Evolutionary conservation across 2,329 filamentous ascomycete genomes (phyloP), one percentile per base, ranked within the genome.

Genomic region (Ceratocystis alfenasii): DNA sequence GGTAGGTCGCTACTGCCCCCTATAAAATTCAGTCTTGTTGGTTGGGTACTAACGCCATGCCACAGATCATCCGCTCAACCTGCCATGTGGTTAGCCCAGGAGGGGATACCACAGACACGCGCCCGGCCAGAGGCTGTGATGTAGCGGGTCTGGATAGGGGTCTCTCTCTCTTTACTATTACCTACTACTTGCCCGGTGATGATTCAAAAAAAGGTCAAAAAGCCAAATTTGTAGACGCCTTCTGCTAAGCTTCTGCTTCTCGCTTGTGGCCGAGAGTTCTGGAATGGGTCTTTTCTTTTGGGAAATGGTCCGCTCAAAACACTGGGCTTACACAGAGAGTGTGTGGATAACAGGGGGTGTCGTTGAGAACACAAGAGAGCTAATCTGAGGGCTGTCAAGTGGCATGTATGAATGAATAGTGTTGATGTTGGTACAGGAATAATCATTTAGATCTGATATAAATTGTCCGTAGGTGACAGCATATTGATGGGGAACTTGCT

Each of bases 331-430:
- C n/a, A 15, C 1, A 30, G 5, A 8, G 25, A 30, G 25, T 20
- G 10, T 1, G 17, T 41, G 53, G 53, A 64, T 44, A 44, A 28
- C 66, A 41, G 10, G 17, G 77, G 70, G 78, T 80, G 78, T 75
- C 78, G 69, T 68, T 81, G 79, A 80, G 79, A 81, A 81, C 78
- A 74, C 71, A 74, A 78, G 79, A 81, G 79, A 81, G 79, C 79
- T 81, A 79, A 80, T 81, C 79, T 81, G 79, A 81, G 79, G 79
- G 79, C 72, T 71, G 70, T 30, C 64, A 25, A 45, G 25, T 64
- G 28, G 36, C 30, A 63, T 62, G 41, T 44, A 62, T 12, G 41
- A 36, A 62, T 12, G 41, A 36, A 30, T 62, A 60, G 59, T 33
- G 41, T 7, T 50, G 30, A 50, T 33, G 50, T 7, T 50, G 30